Conservation (phyloP, 768 basidiomycete species). For the Amanita brunnescens region DNA sequence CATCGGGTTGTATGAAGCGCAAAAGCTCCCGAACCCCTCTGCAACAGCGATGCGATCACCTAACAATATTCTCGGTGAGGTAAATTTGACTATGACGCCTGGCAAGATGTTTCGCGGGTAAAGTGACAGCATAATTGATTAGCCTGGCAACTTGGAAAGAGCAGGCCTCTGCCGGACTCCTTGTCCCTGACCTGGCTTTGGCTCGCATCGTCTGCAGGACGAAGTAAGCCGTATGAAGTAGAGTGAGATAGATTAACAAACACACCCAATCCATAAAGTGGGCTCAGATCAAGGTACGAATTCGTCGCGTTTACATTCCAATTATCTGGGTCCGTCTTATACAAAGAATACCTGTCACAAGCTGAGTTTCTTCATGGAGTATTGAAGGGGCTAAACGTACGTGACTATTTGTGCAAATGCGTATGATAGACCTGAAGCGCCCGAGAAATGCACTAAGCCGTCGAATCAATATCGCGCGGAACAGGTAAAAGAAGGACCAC, state of each 20-base stretch:
- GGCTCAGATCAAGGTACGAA: constrained; percentile 49
- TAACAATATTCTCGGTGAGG: no score
- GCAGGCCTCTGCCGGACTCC: constrained; percentile 37
- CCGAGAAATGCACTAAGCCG: constrained; percentile 34
- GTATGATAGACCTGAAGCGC: constrained; percentile 54
- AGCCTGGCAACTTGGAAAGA: constrained; percentile 48
- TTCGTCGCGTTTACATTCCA: constrained; percentile 41
- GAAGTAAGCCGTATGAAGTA: neutral
- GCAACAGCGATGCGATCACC: no score
- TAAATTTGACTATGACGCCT: no score
- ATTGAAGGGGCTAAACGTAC: neutral
- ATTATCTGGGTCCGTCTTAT: constrained; percentile 37
- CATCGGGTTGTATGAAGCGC: no score
- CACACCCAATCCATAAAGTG: constrained; percentile 44
- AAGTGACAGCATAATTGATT: constrained; percentile 26
- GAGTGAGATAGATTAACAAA: neutral
- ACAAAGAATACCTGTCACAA: constrained; percentile 35
- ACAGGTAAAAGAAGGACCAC: constrained; percentile 20
- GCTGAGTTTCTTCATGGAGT: neutral
- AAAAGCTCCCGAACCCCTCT: no score
- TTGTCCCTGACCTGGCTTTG: no score
- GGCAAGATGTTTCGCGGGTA: neutral
- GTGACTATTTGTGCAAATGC: constrained; percentile 60
- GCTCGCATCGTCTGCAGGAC: constrained; percentile 22
- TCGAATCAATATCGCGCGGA: constrained; percentile 10